A percentile compares a stretch with the other conserved stretches of the same genome.
Conservation (phyloP, 352 stramenopile species). For the Plasmopara halstedii region DNA sequence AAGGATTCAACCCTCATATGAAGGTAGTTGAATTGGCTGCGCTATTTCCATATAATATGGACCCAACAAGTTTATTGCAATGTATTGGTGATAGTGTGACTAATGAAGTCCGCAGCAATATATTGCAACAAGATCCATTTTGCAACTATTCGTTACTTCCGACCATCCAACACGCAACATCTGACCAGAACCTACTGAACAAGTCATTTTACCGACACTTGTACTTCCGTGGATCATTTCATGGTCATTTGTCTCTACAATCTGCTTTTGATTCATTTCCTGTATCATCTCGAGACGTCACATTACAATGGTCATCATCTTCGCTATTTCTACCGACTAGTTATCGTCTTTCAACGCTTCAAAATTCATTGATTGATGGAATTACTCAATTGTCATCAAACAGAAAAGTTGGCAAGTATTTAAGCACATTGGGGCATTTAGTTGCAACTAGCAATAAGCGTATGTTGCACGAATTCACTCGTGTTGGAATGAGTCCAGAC, state of each 20-base stretch:
- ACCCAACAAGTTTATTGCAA: slow-evolving; percentile 28
- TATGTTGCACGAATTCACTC: slow-evolving; percentile 67
- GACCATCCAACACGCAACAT: slow-evolving; percentile 3
- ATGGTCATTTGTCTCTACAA: slow-evolving; percentile 12
- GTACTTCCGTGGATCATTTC: slow-evolving; percentile 44
- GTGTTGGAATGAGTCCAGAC: slow-evolving; percentile 65
- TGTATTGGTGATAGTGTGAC: slow-evolving; percentile 11
- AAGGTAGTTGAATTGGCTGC: slow-evolving; percentile 51
- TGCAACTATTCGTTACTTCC: slow-evolving; percentile 40
- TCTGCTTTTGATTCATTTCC: slow-evolving; percentile 21
- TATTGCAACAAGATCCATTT: slow-evolving; percentile 8
- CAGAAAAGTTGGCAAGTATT: slow-evolving; percentile 32
- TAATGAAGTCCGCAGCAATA: slow-evolving; percentile 10
- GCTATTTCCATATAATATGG: slow-evolving; percentile 27
- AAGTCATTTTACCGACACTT: slow-evolving; percentile 38
- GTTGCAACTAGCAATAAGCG: slow-evolving; percentile 40
- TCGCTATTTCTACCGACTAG: slow-evolving; percentile 15
- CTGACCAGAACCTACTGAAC: neutral
- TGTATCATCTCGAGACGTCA: slow-evolving; percentile 19
- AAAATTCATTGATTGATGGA: slow-evolving; percentile 23
- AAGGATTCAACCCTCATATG: slow-evolving; percentile 40
- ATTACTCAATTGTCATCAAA: slow-evolving; percentile 44
- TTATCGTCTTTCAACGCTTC: slow-evolving; percentile 20
- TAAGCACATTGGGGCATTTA: slow-evolving; percentile 30
- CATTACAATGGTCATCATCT: slow-evolving; percentile 32